phyloP scores from a whole-genome alignment of 441 rosid genomes.

The Populus hybrid region DNA sequence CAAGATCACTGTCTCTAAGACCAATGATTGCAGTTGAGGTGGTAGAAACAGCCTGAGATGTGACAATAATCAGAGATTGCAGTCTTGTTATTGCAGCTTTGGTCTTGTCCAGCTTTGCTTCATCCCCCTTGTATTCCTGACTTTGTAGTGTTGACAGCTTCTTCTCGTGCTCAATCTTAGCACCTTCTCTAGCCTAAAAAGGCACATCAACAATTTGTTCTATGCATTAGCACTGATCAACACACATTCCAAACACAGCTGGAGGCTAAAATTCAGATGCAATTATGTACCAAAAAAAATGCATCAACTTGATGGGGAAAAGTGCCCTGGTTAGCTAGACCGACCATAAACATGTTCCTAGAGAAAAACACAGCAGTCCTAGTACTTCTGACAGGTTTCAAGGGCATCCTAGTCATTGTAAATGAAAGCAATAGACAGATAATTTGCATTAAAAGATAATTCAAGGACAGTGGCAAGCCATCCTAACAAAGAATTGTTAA shows the following conservation, averaged over 20 bases:
- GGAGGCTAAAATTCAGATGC: background rate
- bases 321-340: conserved; percentile 11
- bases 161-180: conserved; percentile 78
- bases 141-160: conserved; percentile 80
- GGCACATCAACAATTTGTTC: background rate
- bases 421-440: background rate
- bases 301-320: background rate
- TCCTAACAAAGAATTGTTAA: background rate
- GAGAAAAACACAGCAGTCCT: background rate
- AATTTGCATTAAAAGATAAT: background rate
- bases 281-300: background rate
- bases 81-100: conserved; percentile 63
- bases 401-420: conserved; percentile 24
- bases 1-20: conserved; percentile 80
- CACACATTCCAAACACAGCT: background rate
- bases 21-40: conserved; percentile 72
- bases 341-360: conserved; percentile 8
- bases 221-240: conserved; percentile 10
- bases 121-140: conserved; percentile 90
- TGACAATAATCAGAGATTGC: conserved; percentile 67
- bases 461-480: background rate
- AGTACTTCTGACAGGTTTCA: background rate
- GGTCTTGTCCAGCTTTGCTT: conserved; percentile 74
- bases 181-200: conserved; percentile 78
- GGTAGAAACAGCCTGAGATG: conserved; percentile 83